These are phyloP conservation scores for Pythium vanterpoolii DNA, from an alignment of 352 stramenopile species.

Conservation along the genomic window DNA sequence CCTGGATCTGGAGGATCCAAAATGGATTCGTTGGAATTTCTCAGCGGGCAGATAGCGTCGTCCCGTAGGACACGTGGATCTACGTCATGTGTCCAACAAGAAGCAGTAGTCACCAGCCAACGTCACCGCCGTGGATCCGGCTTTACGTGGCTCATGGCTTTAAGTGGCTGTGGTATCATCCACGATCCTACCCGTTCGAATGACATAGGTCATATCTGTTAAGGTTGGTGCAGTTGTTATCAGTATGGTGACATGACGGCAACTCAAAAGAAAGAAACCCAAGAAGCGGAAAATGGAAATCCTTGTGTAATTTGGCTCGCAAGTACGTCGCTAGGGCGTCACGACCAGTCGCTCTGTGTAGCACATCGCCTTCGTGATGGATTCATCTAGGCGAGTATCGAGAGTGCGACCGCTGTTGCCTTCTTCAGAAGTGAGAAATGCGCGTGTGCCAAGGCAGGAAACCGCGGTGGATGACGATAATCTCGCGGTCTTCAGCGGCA, in stretches of 20 bases:
- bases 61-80: too few species aligned
- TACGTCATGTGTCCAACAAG: too few species aligned
- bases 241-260: not conserved
- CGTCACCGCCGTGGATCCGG: too few species aligned
- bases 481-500: slow-evolving; percentile 8
- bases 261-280: not conserved
- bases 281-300: not conserved
- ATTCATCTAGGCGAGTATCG: not conserved
- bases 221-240: not conserved
- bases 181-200: not conserved
- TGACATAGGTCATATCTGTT: not conserved
- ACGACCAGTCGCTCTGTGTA: not conserved
- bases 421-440: not conserved
- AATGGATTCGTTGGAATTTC: too few species aligned
- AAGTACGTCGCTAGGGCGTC: not conserved
- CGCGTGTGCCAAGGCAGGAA: not conserved
- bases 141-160: too few species aligned
- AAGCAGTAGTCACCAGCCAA: too few species aligned
- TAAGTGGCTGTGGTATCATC: too few species aligned
- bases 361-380: not conserved
- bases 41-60: too few species aligned
- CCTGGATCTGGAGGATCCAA: too few species aligned
- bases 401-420: not conserved
- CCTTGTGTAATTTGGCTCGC: not conserved
- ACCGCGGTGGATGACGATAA: slow-evolving; percentile 7